Conservation (phyloP, 1,139 yeast species). For the Suhomyces atakaporum region DNA sequence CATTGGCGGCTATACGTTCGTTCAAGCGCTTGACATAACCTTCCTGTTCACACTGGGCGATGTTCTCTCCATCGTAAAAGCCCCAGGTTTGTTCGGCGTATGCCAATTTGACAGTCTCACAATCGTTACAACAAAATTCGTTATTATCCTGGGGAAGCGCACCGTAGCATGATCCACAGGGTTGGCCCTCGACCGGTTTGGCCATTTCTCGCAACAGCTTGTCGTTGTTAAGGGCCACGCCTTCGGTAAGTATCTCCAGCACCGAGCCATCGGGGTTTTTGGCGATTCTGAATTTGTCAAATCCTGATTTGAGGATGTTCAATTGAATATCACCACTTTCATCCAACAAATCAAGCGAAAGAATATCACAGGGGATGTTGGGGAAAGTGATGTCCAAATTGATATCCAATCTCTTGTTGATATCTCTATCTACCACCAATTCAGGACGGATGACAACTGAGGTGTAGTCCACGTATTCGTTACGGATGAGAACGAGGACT, state of each 20-base stretch:
- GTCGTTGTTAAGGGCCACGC: conserved; percentile 27
- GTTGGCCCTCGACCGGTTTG: conserved; percentile 38
- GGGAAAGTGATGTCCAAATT: conserved; percentile 83
- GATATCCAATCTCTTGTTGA: conserved; percentile 74
- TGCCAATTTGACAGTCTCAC: conserved; percentile 79
- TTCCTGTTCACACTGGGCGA: conserved; percentile 88
- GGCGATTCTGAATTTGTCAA: conserved; percentile 66
- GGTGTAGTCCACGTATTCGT: conserved; percentile 78
- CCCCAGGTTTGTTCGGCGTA: conserved; percentile 83
- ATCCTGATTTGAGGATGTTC: conserved; percentile 70
- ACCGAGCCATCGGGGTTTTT: conserved; percentile 24
- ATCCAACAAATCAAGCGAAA: conserved; percentile 60
- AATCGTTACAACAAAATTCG: conserved; percentile 78
- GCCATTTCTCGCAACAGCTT: conserved; percentile 36
- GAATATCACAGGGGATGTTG: conserved; percentile 74
- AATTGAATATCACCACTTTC: conserved; percentile 81
- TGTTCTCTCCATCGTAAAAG: conserved; percentile 80
- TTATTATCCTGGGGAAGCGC: conserved; percentile 65
- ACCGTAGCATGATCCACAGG: conserved; percentile 92
- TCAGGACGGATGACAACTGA: conserved; percentile 72
- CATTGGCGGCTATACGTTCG: conserved; percentile 54
- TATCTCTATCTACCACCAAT: conserved; percentile 83
- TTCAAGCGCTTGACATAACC: conserved; percentile 70
- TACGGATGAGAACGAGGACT: conserved; percentile 62
- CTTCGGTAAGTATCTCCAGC: conserved; percentile 25